Base-by-base conservation (phyloP, 2,329 filamentous ascomycete genomes). In the Stemphylium lycopersici region DNA sequence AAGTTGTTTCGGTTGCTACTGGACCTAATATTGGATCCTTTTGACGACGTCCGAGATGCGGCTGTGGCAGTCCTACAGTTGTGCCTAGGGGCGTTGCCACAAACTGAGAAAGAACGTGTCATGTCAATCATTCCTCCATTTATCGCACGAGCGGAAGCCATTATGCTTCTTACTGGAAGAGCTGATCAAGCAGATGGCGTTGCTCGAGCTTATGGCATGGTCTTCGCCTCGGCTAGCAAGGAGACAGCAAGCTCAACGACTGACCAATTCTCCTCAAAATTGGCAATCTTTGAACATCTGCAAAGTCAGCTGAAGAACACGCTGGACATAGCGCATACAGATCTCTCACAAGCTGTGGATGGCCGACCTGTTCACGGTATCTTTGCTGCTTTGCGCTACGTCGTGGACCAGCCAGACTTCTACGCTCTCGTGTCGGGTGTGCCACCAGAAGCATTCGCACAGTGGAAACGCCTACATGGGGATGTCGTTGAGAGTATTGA, bases 181-280 rank as follows among this genome's bases (percentile, higher is more conserved):
- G 93, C 92, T 11, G 93, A 98, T 70, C 91, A 96, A 72, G 92
- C 93, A 1, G 93, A 99, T 75, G 93, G 93, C 8, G 87, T 95
- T 42, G 93, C 93, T 31, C 87, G 91, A 48, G 81, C 88, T 2
- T 89, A 88, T 56, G 86, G 90, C 36, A 77, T 96, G 13, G 73
- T 91, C 1, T 91, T 91, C 3, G 90, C 87, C 51, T 61, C 67
- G 48, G 62, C 56, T 32, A 18, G 32, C 43, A n/a, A 62, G 18
- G 43, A 48, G 16, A 6, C 48, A 33, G 44, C 31, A n/a, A 4
- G 34, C 39, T 24, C 43, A 7, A 39, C 29, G 34, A 37, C 75
- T 67, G 31, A 33, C 22, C 22, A 38, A 5, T 46, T 57, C 3
- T 54, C 59, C 13, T 56, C 61, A 0, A 78, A 77, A 48, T 50